phyloP scores from a whole-genome alignment of 306 rosid species.

The Dalbergia cultrata region DNA sequence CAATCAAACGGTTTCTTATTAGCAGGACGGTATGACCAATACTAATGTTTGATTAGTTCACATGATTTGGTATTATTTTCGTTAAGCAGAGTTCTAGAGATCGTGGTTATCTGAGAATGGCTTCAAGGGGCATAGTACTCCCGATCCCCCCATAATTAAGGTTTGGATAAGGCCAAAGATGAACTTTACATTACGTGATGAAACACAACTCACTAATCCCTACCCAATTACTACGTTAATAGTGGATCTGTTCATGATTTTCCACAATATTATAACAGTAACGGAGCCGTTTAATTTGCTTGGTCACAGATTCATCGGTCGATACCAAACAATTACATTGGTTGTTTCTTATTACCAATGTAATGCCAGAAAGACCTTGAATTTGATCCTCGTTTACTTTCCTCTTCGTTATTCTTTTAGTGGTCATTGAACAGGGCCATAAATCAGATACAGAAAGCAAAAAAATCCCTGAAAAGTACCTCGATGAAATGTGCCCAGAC shows the following conservation, averaged over 20 bases:
- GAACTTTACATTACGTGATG: conserved; percentile 36
- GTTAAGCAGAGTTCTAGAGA: too few relatives aligned
- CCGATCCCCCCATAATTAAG: not conserved
- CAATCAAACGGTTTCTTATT: too few relatives aligned
- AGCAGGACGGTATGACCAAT: too few relatives aligned
- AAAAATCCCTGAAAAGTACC: conserved; percentile 59
- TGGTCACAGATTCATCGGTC: not conserved
- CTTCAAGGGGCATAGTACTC: conserved; percentile 24
- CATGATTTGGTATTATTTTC: too few relatives aligned
- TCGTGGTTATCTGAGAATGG: conserved; percentile 6
- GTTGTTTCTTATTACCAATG: conserved; percentile 44
- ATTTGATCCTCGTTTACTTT: conserved; percentile 53
- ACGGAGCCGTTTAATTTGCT: conserved; percentile 10
- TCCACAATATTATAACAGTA: not conserved
- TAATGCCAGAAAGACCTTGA: conserved; percentile 33
- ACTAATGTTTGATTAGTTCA: too few relatives aligned
- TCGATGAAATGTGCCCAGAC: conserved; percentile 58
- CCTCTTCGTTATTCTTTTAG: conserved; percentile 58
- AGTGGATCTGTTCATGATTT: conserved; percentile 11
- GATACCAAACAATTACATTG: too few relatives aligned
- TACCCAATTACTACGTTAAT: conserved; percentile 30
- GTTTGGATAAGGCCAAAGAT: too few relatives aligned
- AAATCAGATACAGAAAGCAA: conserved; percentile 78
- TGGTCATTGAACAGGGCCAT: conserved; percentile 73
- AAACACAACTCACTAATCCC: conserved; percentile 40